These are phyloP conservation scores for Daldinia eschscholtzii DNA, from an alignment of 2,329 filamentous ascomycete genomes.

Conservation along the genomic window DNA sequence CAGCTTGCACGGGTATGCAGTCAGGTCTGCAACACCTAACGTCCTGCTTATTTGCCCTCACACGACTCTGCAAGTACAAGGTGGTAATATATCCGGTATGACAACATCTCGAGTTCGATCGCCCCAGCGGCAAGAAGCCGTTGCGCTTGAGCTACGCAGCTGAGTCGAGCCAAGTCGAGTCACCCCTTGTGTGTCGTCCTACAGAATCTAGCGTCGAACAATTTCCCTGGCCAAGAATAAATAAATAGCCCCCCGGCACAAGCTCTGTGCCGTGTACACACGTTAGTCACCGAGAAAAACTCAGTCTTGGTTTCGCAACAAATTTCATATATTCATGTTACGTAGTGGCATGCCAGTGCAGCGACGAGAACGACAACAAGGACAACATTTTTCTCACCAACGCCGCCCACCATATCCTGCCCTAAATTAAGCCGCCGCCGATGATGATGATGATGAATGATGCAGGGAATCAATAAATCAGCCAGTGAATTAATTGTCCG, in stretches of 20 bases:
- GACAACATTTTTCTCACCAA: conserved; percentile 8
- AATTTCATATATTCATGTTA: conserved; percentile 29
- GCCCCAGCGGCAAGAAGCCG: neutral
- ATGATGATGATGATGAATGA: neutral
- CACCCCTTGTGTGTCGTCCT: neutral
- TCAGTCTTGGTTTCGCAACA: conserved; percentile 6
- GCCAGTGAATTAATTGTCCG: conserved; percentile 4
- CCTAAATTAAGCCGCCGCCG: conserved; percentile 5
- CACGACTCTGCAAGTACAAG: neutral
- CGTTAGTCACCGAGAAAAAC: neutral
- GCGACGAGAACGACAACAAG: neutral
- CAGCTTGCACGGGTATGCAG: no score
- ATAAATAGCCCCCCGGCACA: neutral
- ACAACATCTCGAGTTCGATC: conserved; percentile 1
- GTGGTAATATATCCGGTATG: neutral
- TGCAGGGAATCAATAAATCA: conserved; percentile 10
- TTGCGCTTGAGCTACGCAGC: neutral
- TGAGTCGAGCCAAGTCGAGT: neutral
- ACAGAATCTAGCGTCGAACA: neutral
- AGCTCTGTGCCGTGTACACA: neutral
- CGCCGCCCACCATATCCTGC: conserved; percentile 10
- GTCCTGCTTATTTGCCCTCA: neutral
- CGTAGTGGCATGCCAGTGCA: conserved; percentile 18
- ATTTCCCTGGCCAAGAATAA: neutral
- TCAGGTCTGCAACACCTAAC: neutral